A percentile compares a stretch with the other conserved stretches of the same genome.
These are phyloP conservation scores for Trichomonascaceae sp. DNA, from an alignment of 1,139 yeast genomes.

Conservation along the genomic window DNA sequence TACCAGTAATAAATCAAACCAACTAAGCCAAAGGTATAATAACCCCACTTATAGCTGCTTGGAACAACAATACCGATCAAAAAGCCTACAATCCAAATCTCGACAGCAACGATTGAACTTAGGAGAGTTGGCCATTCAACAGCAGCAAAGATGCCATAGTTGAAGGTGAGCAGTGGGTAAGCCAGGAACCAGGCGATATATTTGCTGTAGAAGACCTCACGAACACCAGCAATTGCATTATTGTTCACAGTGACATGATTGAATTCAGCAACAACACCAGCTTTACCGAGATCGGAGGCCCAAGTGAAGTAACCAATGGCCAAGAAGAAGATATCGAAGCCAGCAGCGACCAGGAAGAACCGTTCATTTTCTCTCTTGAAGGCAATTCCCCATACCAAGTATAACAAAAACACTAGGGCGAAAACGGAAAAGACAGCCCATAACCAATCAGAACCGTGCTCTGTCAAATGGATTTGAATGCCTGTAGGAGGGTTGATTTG, in stretches of 20 bases:
- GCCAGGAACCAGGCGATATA: constrained; percentile 64
- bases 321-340: constrained; percentile 42
- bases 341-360: constrained; percentile 42
- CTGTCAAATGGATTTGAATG: constrained; percentile 48
- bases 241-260: constrained; percentile 41
- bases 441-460: constrained; percentile 62
- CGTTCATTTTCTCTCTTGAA: constrained; percentile 37
- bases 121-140: constrained; percentile 36
- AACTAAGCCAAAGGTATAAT: constrained; percentile 40
- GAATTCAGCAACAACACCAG: constrained; percentile 50
- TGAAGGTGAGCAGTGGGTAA: constrained; percentile 49
- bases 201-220: constrained; percentile 63
- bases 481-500: constrained; percentile 40
- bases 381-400: constrained; percentile 38
- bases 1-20: constrained; percentile 23
- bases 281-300: constrained; percentile 65
- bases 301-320: constrained; percentile 53
- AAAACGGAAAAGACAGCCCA: constrained; percentile 60
- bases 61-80: constrained; percentile 50
- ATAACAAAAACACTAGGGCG: constrained; percentile 39
- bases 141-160: constrained; percentile 43
- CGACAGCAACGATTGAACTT: constrained; percentile 41
- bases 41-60: constrained; percentile 65
- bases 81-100: constrained; percentile 47
- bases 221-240: constrained; percentile 35